Evolutionary conservation across 1,284 basidiomycete genomes (phyloP), one percentile per base, ranked within the genome.

Genomic region (Afroboletus lepidellus): DNA sequence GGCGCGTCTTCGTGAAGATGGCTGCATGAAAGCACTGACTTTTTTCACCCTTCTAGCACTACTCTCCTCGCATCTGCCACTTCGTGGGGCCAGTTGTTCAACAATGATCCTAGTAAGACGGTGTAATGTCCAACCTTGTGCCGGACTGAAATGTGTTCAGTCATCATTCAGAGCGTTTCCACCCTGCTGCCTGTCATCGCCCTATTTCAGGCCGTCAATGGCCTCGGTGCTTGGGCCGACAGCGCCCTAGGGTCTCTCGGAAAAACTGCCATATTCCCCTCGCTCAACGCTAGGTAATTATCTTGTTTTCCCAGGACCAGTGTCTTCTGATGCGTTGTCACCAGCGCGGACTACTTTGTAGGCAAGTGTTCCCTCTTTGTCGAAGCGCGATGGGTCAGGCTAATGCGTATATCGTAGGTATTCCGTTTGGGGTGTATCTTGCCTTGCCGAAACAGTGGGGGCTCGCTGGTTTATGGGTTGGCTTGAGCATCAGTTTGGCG

Each of bases 351-450:
- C 36, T 64, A 61, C 47, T 29, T 57, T 36, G 3, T 62, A 50
- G 63, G 64, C 61, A 24, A 5, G 60, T 60, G 15, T 18, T 25
- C n/a, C 8, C 30, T 30, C 34, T 30, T 8, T 8, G 23, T 43
- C 2, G 15, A 16, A 41, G 27, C 12, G 12, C 21, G 42, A 12
- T 30, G 5, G 32, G 30, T 44, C 29, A 3, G 11, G 27, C 20
- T 25, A 3, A 5, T 6, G 15, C 48, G 12, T 23, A 3, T 11
- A 5, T 33, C 46, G 8, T 27, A 67, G 65, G 66, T 30, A 57
- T 69, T n/a, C 66, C 65, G 24, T 54, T 69, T 18, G 65, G 63
- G 16, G 37, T 64, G 16, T 67, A 65, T 51, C 60, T 65, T 13
- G 42, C 66, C n/a, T 60, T 69, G 9, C 13, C 20, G 13, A 45